Conservation (phyloP, 495 filamentous ascomycete genomes). For the Cairneyella variabilis region DNA sequence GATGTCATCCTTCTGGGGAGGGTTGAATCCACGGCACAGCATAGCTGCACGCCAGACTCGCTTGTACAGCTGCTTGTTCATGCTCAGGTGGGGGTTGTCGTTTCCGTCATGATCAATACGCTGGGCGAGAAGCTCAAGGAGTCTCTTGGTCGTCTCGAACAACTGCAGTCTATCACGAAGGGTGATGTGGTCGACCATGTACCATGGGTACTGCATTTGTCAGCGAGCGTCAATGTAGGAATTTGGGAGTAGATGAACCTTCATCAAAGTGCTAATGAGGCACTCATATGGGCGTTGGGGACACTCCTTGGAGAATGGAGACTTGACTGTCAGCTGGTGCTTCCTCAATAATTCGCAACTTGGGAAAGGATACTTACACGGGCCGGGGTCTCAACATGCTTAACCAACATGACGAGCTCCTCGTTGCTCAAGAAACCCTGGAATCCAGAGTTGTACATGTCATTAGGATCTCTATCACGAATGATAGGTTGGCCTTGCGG, state of each 20-base stretch:
- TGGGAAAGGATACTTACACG: constrained; percentile 48
- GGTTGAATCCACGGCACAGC: constrained; percentile 61
- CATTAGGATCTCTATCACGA: constrained; percentile 29
- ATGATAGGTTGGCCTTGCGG: constrained; percentile 45
- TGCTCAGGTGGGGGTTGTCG: constrained; percentile 31
- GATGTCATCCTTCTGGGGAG: constrained; percentile 54
- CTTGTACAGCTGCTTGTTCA: constrained; percentile 47
- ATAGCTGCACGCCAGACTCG: constrained; percentile 57
- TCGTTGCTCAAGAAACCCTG: constrained; percentile 66
- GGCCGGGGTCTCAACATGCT: constrained; percentile 63
- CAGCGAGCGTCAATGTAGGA: background rate
- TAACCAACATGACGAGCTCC: constrained; percentile 62
- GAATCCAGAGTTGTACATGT: constrained; percentile 63
- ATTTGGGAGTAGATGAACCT: constrained; percentile 38
- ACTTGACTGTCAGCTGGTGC: constrained; percentile 39
- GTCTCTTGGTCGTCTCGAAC: constrained; percentile 45
- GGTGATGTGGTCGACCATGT: constrained; percentile 55
- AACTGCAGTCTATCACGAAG: constrained; percentile 58
- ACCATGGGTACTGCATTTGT: constrained; percentile 61
- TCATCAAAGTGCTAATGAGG: constrained; percentile 69
- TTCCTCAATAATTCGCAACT: background rate
- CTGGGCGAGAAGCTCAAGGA: constrained; percentile 37
- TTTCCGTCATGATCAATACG: no score
- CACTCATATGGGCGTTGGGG: constrained; percentile 72
- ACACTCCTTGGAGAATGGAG: constrained; percentile 58